Evolutionary conservation across 2,329 filamentous ascomycete species (phyloP), one percentile per base, ranked within the genome.

Genomic region (Chalaropsis thielavioides): DNA sequence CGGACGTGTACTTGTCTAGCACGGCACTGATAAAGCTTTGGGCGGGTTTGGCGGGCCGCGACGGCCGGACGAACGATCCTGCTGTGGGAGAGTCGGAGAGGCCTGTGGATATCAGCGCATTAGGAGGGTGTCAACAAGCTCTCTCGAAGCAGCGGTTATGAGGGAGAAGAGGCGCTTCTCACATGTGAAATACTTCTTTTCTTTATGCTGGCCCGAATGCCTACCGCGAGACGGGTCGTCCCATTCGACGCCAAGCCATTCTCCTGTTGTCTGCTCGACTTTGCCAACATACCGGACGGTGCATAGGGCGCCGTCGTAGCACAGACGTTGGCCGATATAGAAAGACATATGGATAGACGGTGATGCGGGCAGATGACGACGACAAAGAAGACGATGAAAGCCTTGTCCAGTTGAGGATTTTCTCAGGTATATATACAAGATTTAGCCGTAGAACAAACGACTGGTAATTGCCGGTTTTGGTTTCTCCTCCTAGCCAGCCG

Each of bases 221-320:
- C 96, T 97, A 68, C 94, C 94, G 71, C 92, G 82, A 44, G 79
- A 81, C 65, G 85, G 78, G 73, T 96, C 89, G 75, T 97, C 92
- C 94, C 94, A 99, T 80, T 99, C 94, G 60, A 97, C 90, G 59
- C 94, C 94, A 41, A 97, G 81, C 92, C 92, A 97, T 68, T 81
- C 79, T 61, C 90, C 89, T 54, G 82, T 80, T 8, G 90, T 92
- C 69, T 88, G 89, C 62, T 83, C 80, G 7, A 97, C 87, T 41
- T 81, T 74, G 56, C 94, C 94, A 68, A 89, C 76, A 72, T 92
- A 97, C 68, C 90, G 86, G 66, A 97, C 81, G 0, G 92, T 97
- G 75, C 92, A 96, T 51, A 88, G 76, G 22, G 84, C 83, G 40
- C 84, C 84, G 69, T 88, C 85, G 71, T 89, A 95, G 2, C 90